Base-by-base conservation (phyloP, 805 yeast species). In the Zygotorulaspora florentina region DNA sequence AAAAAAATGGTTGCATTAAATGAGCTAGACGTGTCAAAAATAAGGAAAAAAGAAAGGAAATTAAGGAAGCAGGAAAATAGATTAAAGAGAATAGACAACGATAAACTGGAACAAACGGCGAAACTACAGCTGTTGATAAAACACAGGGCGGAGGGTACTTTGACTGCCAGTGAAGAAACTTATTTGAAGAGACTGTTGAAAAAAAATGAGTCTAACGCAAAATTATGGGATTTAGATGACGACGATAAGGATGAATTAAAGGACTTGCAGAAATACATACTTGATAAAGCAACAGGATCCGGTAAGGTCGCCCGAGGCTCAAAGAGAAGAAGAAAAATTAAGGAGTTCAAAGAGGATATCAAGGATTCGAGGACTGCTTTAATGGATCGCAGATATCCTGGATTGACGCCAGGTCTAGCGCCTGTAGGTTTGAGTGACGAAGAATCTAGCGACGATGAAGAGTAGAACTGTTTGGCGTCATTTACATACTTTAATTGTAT, bases 371-470 rank as follows among this genome's bases (percentile, higher is more conserved):
- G 54, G 17, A 47, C 53, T 44, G 12, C 39, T 18, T 53, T 54
- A 11, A 35, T 43, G 25, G 65, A 57, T 44, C 59, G 61, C 41
- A 63, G 65, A 23, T 71, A 65, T 48, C 67, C 86, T 34, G 91
- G 93, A 23, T 71, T 86, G 45, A 86, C 95, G 0, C 95, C 93
- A 1, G 95, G 95, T 51, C 73, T 86, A 64, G 95, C 93, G 1
- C 93, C 93, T 27, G 89, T 86, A 18, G 90, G 81, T 29, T 70
- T 73, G 52, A 75, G 77, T 36, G 83, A 79, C 53, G 81, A 79
- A 46, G 79, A 75, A 20, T 66, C 61, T 12, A 58, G 62, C 10
- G 59, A 62, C 33, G 67, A 62, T 15, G 68, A 63, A 30, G 61
- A 58, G 29, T 52, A 47, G 17, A 20, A 20, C 7, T 20, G 7